Base-by-base conservation (phyloP, 352 stramenopile genomes). In the Phytophthora sp. region DNA sequence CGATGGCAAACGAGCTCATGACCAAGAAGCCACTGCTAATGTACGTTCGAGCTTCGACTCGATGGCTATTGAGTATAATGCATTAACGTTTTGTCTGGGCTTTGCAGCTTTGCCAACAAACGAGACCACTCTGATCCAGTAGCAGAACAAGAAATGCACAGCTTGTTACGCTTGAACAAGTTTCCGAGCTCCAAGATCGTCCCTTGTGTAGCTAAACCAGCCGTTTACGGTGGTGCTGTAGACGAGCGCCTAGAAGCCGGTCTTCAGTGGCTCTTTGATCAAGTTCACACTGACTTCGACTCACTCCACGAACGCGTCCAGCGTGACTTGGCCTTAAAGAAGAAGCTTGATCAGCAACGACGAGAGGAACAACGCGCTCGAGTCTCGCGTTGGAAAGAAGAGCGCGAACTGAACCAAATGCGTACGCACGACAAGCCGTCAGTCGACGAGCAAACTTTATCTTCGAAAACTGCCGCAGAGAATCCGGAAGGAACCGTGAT, bases 91-190 rank as follows among this genome's bases (percentile, higher is more conserved):
- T n/a, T n/a, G n/a, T n/a, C 16, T 57, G 15, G 20, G 36, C 18
- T 41, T 33, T 39, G n/a, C 57, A 93, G 86, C 15, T 90, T 90
- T 61, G 86, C 84, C 45, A 95, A 95, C 63, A 95, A 93, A 58
- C 71, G 75, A 27, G 86, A 93, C 49, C 73, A 89, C 3, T 58
- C 59, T 0, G 60, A 66, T 0, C 73, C 78, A 0, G 13, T 90
- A 24, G 12, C 51, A 3, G 83, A 91, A 39, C 47, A 77, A 0
- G 55, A 81, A 4, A 63, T 93, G 20, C 44, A 51, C 5, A 62
- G 66, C 0, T 33, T 84, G 4, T 66, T 93, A 2, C 64, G 65
- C 7, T 50, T 90, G 1, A 65, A 76, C 12, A 60, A 74, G 27
- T 86, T 80, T 38, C 33, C 63, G 3, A 77, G 71, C 45, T 75